These are phyloP conservation scores for Cenococcum geophilum DNA, from an alignment of 495 filamentous ascomycete species.

Conservation along the genomic window DNA sequence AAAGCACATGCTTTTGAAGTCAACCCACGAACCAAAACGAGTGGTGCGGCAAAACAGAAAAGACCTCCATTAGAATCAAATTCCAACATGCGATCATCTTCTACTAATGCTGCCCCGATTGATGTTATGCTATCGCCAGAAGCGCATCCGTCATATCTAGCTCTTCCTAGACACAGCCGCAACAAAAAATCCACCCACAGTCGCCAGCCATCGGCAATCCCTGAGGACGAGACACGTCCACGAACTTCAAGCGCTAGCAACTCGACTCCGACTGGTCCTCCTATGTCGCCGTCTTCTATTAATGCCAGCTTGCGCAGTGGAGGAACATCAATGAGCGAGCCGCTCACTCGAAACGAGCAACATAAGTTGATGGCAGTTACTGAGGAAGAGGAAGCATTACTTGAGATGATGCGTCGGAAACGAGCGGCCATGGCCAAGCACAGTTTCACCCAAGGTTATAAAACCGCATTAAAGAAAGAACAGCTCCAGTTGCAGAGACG, in stretches of 20 bases:
- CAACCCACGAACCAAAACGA: conserved; percentile 13
- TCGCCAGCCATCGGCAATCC: conserved; percentile 28
- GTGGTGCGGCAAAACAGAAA: neutral
- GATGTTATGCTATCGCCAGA: conserved; percentile 30
- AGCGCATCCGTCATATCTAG: conserved; percentile 7
- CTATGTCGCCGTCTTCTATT: conserved; percentile 15
- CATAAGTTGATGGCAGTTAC: conserved; percentile 76
- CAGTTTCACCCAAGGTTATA: conserved; percentile 54
- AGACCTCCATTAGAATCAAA: conserved; percentile 17
- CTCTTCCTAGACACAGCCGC: conserved; percentile 12
- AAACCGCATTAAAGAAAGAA: conserved; percentile 28
- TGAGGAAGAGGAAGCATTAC: conserved; percentile 72
- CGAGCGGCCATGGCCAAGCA: conserved; percentile 69
- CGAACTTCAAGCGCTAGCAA: conserved; percentile 8
- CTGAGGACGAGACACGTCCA: conserved; percentile 16
- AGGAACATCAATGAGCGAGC: conserved; percentile 21
- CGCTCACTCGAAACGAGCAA: conserved; percentile 11
- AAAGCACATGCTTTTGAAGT: conserved; percentile 30
- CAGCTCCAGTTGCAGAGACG: neutral
- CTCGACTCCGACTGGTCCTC: conserved; percentile 9
- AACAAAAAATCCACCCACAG: conserved; percentile 22
- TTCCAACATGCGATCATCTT: conserved; percentile 20
- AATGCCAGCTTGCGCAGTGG: conserved; percentile 17
- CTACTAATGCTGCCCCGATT: conserved; percentile 26
- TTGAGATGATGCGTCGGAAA: conserved; percentile 75